Evolutionary conservation across 768 basidiomycete genomes (phyloP).

Genomic region (Tulasnella calospora): DNA sequence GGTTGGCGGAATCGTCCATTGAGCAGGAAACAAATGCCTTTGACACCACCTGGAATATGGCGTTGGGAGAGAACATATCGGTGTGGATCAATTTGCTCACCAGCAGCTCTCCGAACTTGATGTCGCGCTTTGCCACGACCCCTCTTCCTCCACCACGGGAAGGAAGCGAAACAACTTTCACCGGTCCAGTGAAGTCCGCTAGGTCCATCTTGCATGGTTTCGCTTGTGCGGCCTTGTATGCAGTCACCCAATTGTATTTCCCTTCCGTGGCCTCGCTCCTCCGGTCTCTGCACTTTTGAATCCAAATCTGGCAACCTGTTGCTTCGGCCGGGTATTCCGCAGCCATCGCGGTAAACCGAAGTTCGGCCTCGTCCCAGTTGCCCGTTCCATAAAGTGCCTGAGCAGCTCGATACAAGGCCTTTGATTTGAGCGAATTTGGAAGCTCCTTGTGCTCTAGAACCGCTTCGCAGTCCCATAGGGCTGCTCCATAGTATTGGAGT

Average conservation of each 20-base stretch:
- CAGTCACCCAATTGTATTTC: constrained; percentile 8
- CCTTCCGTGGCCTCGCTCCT: not conserved
- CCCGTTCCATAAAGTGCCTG: constrained; percentile 12
- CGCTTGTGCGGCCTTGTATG: not conserved
- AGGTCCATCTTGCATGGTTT: not conserved
- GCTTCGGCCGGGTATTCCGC: not conserved
- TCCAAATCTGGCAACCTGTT: not conserved
- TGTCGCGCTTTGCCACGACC: constrained; percentile 22
- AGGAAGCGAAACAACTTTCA: constrained; percentile 16
- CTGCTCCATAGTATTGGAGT: not conserved
- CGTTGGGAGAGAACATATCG: not conserved
- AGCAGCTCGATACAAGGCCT: constrained; percentile 15
- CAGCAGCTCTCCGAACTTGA: constrained; percentile 19
- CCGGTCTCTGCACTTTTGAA: constrained; percentile 1
- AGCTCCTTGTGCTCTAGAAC: not conserved
- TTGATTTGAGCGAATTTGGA: not conserved
- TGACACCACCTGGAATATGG: not conserved
- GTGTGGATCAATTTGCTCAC: not conserved
- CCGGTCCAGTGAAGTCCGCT: constrained; percentile 21
- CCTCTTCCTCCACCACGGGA: constrained; percentile 27
- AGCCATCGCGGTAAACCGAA: not conserved
- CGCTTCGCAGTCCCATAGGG: not conserved
- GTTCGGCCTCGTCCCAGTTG: not conserved
- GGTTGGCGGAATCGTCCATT: not conserved
- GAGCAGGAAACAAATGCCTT: not conserved